Percentiles rank a stretch among this genome's conserved stretches.
Evolutionary conservation across 106 monocot genomes (phyloP).

Genomic region (Phalaenopsis aphrodite): DNA sequence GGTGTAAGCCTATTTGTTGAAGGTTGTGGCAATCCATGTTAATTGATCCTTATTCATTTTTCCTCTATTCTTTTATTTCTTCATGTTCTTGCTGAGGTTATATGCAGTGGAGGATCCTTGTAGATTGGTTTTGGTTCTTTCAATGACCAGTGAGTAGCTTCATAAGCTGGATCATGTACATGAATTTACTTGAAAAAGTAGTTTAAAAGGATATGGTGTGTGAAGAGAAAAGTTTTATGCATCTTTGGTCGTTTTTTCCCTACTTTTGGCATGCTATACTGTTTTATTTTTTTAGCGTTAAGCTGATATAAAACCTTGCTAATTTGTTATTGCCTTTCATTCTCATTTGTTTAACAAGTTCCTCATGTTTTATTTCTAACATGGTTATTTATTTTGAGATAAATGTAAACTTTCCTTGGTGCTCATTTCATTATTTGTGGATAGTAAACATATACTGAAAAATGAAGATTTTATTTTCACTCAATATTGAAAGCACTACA

Average conservation of each 20-base stretch:
- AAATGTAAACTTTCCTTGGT: not conserved
- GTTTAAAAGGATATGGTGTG: not conserved
- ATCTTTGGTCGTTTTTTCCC: not conserved
- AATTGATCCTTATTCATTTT: not conserved
- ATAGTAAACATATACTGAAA: too few species aligned
- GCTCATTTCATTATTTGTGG: too few species aligned
- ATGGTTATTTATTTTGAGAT: not conserved
- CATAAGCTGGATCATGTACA: constrained; percentile 3
- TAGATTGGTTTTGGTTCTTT: constrained; percentile 6
- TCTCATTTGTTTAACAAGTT: not conserved
- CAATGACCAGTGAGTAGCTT: not conserved
- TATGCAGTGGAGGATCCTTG: not conserved
- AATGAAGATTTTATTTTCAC: too few species aligned
- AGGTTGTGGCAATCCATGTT: not conserved
- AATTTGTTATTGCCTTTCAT: not conserved
- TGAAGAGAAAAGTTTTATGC: not conserved
- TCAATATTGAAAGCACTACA: too few species aligned
- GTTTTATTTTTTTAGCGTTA: not conserved
- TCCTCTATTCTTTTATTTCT: constrained; percentile 4
- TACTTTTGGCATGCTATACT: not conserved
- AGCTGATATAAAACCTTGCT: not conserved
- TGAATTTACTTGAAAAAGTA: not conserved
- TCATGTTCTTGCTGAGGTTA: not conserved
- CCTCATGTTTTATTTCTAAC: not conserved
- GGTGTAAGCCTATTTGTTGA: constrained; percentile 1